phyloP scores from a whole-genome alignment of 164 flowering plant genomes.

The Nelumbo lutea region DNA sequence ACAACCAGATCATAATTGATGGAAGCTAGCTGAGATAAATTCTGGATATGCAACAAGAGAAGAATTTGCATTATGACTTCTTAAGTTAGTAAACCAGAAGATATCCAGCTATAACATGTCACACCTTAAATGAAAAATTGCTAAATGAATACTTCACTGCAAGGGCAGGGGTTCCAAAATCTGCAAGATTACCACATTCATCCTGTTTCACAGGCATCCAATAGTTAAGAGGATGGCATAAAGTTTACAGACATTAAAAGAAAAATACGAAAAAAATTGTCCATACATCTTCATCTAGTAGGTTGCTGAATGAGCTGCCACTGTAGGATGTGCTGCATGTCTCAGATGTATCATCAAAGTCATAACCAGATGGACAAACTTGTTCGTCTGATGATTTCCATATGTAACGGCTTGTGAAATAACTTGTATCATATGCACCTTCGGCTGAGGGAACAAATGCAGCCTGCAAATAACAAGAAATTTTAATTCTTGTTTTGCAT shows the following conservation, averaged over 20 bases:
- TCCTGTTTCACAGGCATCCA: slow-evolving; percentile 46
- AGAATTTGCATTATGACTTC: background rate
- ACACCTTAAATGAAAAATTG: slow-evolving; percentile 97
- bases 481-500: background rate
- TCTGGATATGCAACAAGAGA: slow-evolving; percentile 41
- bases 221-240: background rate
- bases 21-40: slow-evolving; percentile 94
- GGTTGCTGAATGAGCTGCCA: slow-evolving; percentile 63
- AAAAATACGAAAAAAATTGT: background rate
- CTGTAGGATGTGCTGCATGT: slow-evolving; percentile 56
- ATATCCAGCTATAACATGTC: slow-evolving; percentile 6
- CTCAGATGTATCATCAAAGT: slow-evolving; percentile 74
- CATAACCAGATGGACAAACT: slow-evolving; percentile 46
- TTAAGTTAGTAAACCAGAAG: slow-evolving; percentile 1
- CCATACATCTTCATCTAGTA: slow-evolving; percentile 74
- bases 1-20: slow-evolving; percentile 81
- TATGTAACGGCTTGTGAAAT: slow-evolving; percentile 85
- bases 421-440: slow-evolving; percentile 81
- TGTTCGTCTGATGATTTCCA: slow-evolving; percentile 80
- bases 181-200: slow-evolving; percentile 78
- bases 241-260: background rate
- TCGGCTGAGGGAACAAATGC: slow-evolving; percentile 87
- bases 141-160: slow-evolving; percentile 83
- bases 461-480: slow-evolving; percentile 51
- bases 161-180: slow-evolving; percentile 52